Base-by-base conservation (phyloP, 371 early-diverging fungal genomes). In the Mycotypha africana region DNA sequence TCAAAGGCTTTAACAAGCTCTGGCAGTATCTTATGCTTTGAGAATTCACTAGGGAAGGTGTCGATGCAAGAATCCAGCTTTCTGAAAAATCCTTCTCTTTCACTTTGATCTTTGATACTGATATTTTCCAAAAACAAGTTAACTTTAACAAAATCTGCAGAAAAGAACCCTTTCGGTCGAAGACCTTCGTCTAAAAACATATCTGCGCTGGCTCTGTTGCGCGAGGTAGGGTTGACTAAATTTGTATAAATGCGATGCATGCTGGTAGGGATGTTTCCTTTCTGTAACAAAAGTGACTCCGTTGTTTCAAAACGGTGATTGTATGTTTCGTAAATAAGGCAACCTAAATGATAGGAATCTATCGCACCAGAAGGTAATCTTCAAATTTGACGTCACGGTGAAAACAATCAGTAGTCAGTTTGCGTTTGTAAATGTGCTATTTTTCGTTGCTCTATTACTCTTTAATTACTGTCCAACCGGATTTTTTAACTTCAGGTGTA, bases 1-100 rank as follows among this genome's bases (percentile, higher is more conserved):
- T 94, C 96, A 43, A 95, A 76, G 2, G 93, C 83, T 24, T 91
- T 87, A 25, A 91, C 67, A 20, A 97, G 74, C 58, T 93, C 94
- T 0, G 97, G 97, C 50, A 92, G 59, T 30, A 92, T 72, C 65
- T 95, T 97, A 76, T 88, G 80, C 45, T 84, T 85, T 47, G 84
- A 78, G 61, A 91, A 95, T 23, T 84, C 81, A n/a, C 62, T 53
- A 12, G 95, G 96, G 49, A 90, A 91, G 8, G 73, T 68, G 17
- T 84, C 85, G 16, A 93, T 71, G 4, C 57, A 53, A 3, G 42
- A 47, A 45, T 78, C 79, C 39, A 89, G 48, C 19, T 78, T 70
- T 45, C 74, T 83, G 43, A 93, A 74, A 45, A 93, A 93, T 3
- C 61, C 72, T 16, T 86, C 86, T 49, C 89, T 88, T 59, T 92